phyloP scores from a whole-genome alignment of 2,329 filamentous ascomycete genomes.

The Blastomyces percursus region DNA sequence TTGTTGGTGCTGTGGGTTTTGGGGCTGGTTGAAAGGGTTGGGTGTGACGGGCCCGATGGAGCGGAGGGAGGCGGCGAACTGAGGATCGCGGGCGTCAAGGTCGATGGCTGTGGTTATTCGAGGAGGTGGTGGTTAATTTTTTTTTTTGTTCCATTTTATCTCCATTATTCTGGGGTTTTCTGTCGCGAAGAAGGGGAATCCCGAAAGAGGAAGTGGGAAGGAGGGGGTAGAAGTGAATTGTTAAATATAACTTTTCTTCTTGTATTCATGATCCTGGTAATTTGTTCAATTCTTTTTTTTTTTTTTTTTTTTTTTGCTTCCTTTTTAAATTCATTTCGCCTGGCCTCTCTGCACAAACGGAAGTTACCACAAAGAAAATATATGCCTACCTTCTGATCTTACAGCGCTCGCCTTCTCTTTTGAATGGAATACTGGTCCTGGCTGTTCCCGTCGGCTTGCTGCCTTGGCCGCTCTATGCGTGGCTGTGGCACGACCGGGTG shows the following conservation, averaged over 20 bases:
- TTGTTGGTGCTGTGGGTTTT: slow-evolving; percentile 17
- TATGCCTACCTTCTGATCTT: slow-evolving; percentile 26
- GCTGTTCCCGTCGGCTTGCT: background rate
- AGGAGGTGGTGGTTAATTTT: no score
- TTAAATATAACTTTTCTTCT: no score
- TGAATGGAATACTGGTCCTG: slow-evolving; percentile 26
- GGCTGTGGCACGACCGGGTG: slow-evolving; percentile 22
- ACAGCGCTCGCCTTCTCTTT: slow-evolving; percentile 24
- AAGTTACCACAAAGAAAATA: background rate
- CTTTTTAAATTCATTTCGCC: background rate
- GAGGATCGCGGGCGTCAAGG: slow-evolving; percentile 50
- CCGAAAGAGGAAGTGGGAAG: no score
- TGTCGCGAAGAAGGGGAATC: no score
- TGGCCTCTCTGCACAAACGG: background rate
- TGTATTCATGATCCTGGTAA: background rate
- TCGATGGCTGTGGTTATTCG: slow-evolving; percentile 39
- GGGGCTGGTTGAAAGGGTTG: slow-evolving; percentile 44
- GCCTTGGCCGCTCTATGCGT: slow-evolving; percentile 16
- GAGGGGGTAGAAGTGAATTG: no score
- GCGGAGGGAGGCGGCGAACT: slow-evolving; percentile 72
- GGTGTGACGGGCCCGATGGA: slow-evolving; percentile 48
- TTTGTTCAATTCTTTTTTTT: background rate
- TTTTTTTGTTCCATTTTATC: no score
- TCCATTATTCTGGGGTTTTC: no score
- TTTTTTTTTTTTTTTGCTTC: background rate